A percentile compares a stretch with the other conserved stretches of the same genome.
phyloP scores from a whole-genome alignment of 495 filamentous ascomycete species.

The Hypoxylon intermedium region DNA sequence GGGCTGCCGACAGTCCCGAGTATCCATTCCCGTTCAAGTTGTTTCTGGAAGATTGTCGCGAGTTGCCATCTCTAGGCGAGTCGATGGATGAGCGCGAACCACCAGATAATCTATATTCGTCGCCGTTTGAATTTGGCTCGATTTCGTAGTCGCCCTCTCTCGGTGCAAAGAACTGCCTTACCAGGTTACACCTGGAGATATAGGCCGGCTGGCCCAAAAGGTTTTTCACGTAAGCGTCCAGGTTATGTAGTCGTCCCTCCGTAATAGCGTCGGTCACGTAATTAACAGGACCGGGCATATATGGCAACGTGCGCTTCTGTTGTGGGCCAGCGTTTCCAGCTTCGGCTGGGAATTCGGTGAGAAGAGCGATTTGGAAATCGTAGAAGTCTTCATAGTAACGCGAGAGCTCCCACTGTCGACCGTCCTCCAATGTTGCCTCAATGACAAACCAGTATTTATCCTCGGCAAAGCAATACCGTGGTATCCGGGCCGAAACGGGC shows the following conservation, averaged over 20 bases:
- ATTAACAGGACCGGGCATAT: slow-evolving; percentile 97
- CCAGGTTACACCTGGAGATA: slow-evolving; percentile 80
- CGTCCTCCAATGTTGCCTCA: slow-evolving; percentile 89
- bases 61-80: slow-evolving; percentile 62
- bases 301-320: slow-evolving; percentile 84
- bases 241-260: slow-evolving; percentile 85
- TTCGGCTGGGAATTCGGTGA: slow-evolving; percentile 92
- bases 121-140: slow-evolving; percentile 68
- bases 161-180: slow-evolving; percentile 89
- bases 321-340: slow-evolving; percentile 81
- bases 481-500: slow-evolving; percentile 79
- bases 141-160: slow-evolving; percentile 92
- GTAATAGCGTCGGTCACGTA: slow-evolving; percentile 98
- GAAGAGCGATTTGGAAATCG: slow-evolving; percentile 94
- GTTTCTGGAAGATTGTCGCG: slow-evolving; percentile 75
- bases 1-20: slow-evolving; percentile 61
- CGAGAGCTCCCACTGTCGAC: slow-evolving; percentile 87
- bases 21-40: slow-evolving; percentile 69
- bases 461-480: slow-evolving; percentile 93
- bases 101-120: slow-evolving; percentile 73
- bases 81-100: slow-evolving; percentile 74
- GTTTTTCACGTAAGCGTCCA: slow-evolving; percentile 94
- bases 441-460: slow-evolving; percentile 99
- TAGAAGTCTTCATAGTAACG: slow-evolving; percentile 98
- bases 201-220: slow-evolving; percentile 82